phyloP scores from a whole-genome alignment of 139 green algal genomes.

The Mesotaenium endlicherianum region DNA sequence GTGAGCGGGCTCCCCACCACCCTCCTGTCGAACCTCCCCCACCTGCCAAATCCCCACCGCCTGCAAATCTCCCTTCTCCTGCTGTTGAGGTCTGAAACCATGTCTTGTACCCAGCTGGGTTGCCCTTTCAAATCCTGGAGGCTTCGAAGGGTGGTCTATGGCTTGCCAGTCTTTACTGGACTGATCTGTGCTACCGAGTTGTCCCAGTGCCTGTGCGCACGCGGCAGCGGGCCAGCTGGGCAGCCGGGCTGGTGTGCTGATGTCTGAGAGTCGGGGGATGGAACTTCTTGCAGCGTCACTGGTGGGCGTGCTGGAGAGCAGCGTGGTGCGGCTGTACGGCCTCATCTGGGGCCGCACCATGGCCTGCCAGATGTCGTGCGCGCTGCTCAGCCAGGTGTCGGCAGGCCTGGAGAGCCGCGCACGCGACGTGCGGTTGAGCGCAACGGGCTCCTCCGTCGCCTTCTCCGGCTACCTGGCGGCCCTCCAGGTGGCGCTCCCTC shows the following conservation, averaged over 20 bases:
- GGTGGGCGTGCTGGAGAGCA: background rate
- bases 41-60: background rate
- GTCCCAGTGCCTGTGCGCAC: no score
- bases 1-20: background rate
- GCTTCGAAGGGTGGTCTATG: no score
- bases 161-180: no score
- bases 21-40: no score
- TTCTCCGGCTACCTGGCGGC: background rate
- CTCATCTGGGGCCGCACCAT: conserved; percentile 81
- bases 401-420: conserved; percentile 60
- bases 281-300: background rate
- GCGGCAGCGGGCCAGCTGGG: conserved; percentile 86
- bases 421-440: no score
- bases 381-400: conserved; percentile 52
- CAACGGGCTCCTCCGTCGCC: background rate
- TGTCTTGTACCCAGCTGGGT: no score
- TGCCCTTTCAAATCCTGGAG: no score
- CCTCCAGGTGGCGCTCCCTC: background rate
- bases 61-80: no score
- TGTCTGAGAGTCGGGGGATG: background rate
- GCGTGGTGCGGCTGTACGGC: conserved; percentile 71
- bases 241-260: background rate
- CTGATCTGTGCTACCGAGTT: no score
- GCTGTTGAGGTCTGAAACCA: no score
- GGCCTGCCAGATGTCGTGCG: conserved; percentile 75